Conservation (phyloP, 2,329 filamentous ascomycete genomes). For the Colletotrichum melonis region DNA sequence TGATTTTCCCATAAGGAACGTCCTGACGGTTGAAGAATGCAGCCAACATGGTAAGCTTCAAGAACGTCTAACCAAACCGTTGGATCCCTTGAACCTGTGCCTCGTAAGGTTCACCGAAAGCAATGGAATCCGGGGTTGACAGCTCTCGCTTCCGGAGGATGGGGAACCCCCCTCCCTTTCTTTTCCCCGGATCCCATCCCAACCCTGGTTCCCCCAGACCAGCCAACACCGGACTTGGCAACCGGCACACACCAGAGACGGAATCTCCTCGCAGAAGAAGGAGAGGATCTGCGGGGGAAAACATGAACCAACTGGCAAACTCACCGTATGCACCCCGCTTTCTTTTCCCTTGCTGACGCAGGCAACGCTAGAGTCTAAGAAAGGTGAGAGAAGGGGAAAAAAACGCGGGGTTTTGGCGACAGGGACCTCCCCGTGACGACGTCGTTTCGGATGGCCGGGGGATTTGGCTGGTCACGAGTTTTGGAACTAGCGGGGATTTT, state of each 20-base stretch:
- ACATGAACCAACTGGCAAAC: not conserved
- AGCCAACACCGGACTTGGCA: too few species aligned
- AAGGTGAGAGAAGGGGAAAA: too few species aligned
- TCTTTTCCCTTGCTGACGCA: not conserved
- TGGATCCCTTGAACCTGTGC: not conserved
- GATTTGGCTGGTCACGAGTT: not conserved
- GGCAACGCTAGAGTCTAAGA: not conserved
- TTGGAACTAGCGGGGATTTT: slow-evolving; percentile 11
- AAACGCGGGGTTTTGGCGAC: slow-evolving; percentile 11
- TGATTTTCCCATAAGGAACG: not conserved
- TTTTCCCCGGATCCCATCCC: not conserved
- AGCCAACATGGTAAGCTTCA: not conserved
- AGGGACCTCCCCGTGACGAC: slow-evolving; percentile 1
- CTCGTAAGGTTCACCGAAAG: not conserved
- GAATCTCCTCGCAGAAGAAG: not conserved
- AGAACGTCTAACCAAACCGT: not conserved
- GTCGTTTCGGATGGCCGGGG: slow-evolving; percentile 19
- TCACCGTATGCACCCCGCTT: slow-evolving; percentile 1
- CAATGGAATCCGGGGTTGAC: not conserved
- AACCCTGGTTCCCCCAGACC: not conserved
- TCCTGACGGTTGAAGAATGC: not conserved
- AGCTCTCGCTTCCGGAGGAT: not conserved
- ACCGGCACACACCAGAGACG: not conserved
- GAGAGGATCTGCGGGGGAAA: slow-evolving; percentile 6
- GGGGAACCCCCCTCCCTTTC: not conserved